Percentiles rank a stretch among this genome's conserved stretches.
These are phyloP conservation scores for Lactarius psammicola DNA, from an alignment of 768 basidiomycete species.

Conservation along the genomic window DNA sequence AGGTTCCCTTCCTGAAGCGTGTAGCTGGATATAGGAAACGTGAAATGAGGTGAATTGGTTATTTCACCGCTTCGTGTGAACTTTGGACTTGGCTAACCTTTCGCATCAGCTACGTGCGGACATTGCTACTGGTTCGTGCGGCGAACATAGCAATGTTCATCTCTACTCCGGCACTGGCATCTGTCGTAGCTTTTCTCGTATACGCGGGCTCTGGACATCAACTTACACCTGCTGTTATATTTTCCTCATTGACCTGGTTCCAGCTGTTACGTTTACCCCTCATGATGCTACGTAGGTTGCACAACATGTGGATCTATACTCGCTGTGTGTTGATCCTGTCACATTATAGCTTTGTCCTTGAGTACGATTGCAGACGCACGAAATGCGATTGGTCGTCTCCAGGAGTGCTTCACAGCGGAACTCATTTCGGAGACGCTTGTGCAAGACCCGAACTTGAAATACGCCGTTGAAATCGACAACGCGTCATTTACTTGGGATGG, in stretches of 20 bases:
- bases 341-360: slow-evolving; percentile 58
- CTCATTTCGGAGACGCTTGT: slow-evolving; percentile 56
- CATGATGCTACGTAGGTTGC: slow-evolving; percentile 57
- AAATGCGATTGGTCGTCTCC: slow-evolving; percentile 75
- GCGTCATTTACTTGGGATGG: slow-evolving; percentile 89
- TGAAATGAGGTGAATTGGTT: slow-evolving; percentile 54
- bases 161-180: slow-evolving; percentile 74
- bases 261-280: slow-evolving; percentile 78
- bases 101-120: slow-evolving; percentile 54
- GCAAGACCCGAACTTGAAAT: slow-evolving; percentile 52
- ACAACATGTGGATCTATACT: neutral
- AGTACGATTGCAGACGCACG: slow-evolving; percentile 81
- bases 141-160: slow-evolving; percentile 67
- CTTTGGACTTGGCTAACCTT: slow-evolving; percentile 16
- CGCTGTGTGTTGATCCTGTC: neutral
- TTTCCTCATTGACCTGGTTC: slow-evolving; percentile 84
- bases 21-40: slow-evolving; percentile 65
- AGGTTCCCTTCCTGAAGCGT: slow-evolving; percentile 72
- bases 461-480: slow-evolving; percentile 63
- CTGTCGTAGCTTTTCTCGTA: slow-evolving; percentile 75
- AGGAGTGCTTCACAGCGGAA: slow-evolving; percentile 84
- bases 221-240: slow-evolving; percentile 69
- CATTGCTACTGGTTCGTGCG: slow-evolving; percentile 61
- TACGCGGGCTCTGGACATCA: slow-evolving; percentile 72
- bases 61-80: neutral